Evolutionary conservation across 257 asterid genomes (phyloP).

Genomic region (Cinchona pubescens): DNA sequence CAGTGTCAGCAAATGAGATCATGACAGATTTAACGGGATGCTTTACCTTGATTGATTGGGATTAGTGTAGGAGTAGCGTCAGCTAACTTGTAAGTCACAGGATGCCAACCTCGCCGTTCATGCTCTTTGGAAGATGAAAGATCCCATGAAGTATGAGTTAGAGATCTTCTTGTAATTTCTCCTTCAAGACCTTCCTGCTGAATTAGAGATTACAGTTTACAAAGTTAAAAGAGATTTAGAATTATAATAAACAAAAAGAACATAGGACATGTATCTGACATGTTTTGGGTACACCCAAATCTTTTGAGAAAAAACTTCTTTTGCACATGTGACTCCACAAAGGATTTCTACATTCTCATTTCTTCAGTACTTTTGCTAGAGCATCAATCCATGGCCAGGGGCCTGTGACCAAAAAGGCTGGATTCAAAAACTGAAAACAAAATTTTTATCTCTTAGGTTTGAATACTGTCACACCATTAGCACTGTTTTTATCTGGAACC

Average conservation of each 20-base stretch:
- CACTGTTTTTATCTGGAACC: neutral
- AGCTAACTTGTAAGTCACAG: conserved; percentile 78
- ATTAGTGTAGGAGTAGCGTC: conserved; percentile 75
- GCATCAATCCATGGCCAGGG: neutral
- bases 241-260: neutral
- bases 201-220: conserved; percentile 15
- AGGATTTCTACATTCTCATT: neutral
- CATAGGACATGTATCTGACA: neutral
- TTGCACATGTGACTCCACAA: neutral
- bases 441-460: neutral
- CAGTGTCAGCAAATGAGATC: neutral
- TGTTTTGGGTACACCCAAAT: neutral
- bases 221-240: conserved; percentile 2
- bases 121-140: conserved; percentile 61
- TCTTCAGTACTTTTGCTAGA: neutral
- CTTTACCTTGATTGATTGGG: conserved; percentile 82
- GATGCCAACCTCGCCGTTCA: conserved; percentile 94
- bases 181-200: conserved; percentile 77
- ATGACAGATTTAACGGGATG: neutral
- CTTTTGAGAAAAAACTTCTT: neutral
- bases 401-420: neutral
- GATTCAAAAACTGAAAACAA: neutral
- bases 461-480: neutral
- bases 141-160: conserved; percentile 95
- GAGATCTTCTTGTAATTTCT: conserved; percentile 76